A percentile compares a stretch with the other conserved stretches of the same genome.
Conservation (phyloP, 2,329 filamentous ascomycete genomes). For the Gliomastix tumulicola region DNA sequence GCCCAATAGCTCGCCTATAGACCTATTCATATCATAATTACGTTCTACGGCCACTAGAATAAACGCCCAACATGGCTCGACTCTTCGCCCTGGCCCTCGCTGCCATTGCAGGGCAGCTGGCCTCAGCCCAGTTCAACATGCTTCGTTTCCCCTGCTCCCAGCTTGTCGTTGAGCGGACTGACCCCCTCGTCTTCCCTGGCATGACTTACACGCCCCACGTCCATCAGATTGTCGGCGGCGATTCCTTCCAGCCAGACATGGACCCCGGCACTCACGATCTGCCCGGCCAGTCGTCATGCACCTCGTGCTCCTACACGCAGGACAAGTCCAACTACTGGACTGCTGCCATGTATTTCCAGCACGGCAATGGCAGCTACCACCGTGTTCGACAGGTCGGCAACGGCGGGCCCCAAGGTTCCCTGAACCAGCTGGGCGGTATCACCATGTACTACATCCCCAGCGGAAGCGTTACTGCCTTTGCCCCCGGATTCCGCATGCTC, state of each 20-base stretch:
- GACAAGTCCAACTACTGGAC: slow-evolving; percentile 26
- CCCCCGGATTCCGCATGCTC: slow-evolving; percentile 37
- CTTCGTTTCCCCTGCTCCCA: slow-evolving; percentile 39
- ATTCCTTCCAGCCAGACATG: slow-evolving; percentile 28
- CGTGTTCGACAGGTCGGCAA: slow-evolving; percentile 25
- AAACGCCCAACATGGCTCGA: too few species aligned
- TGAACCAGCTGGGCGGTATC: too few species aligned
- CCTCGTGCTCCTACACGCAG: slow-evolving; percentile 23
- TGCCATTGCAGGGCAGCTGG: too few species aligned
- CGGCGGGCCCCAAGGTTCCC: too few species aligned
- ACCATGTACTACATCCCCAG: too few species aligned
- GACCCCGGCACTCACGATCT: slow-evolving; percentile 14
- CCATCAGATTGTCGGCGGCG: slow-evolving; percentile 44
- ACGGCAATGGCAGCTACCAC: slow-evolving; percentile 22
- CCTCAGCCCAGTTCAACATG: too few species aligned
- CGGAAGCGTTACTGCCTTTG: too few species aligned
- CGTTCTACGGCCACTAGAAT: too few species aligned
- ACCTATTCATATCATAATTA: too few species aligned
- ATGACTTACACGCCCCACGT: slow-evolving; percentile 39
- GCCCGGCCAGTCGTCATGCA: slow-evolving; percentile 26
- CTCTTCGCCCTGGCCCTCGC: too few species aligned
- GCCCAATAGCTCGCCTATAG: too few species aligned
- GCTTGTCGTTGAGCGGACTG: slow-evolving; percentile 37
- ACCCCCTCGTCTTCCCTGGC: slow-evolving; percentile 28
- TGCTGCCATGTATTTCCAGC: slow-evolving; percentile 22